These are phyloP conservation scores for Linnemannia exigua DNA, from an alignment of 192 early-diverging fungal genomes.

Conservation along the genomic window DNA sequence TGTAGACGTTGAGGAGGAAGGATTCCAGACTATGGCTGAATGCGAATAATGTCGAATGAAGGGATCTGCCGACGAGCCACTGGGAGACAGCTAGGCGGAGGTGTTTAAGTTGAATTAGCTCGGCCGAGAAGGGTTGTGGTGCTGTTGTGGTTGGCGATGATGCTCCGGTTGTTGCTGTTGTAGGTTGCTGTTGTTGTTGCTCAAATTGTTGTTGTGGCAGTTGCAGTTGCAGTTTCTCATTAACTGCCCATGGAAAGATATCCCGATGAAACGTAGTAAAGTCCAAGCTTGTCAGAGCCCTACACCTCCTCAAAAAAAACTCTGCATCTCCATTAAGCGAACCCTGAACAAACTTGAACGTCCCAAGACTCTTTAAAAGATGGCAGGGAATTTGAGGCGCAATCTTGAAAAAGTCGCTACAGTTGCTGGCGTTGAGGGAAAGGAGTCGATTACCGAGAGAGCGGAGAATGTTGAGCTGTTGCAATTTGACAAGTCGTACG, in stretches of 20 bases:
- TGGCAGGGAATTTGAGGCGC: slow-evolving; percentile 10
- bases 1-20: slow-evolving; percentile 16
- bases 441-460: neutral
- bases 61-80: slow-evolving; percentile 14
- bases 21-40: slow-evolving; percentile 30
- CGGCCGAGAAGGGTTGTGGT: neutral
- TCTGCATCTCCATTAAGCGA: slow-evolving; percentile 14
- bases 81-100: slow-evolving; percentile 14
- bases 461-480: slow-evolving; percentile 15
- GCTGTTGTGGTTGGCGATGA: neutral
- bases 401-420: slow-evolving; percentile 9
- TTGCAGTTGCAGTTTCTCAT: neutral
- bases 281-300: slow-evolving; percentile 6
- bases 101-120: slow-evolving; percentile 1
- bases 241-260: slow-evolving; percentile 16
- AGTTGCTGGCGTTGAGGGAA: slow-evolving; percentile 4
- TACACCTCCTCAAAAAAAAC: slow-evolving; percentile 20
- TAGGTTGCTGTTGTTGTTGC: neutral
- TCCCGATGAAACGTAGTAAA: slow-evolving; percentile 30
- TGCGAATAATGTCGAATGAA: neutral
- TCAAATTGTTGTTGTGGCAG: neutral
- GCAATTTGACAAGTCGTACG: neutral
- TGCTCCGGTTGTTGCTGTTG: neutral
- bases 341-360: slow-evolving; percentile 19
- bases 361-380: neutral